Conservation (phyloP, 116 monocot genomes). For the Iris pallida region DNA sequence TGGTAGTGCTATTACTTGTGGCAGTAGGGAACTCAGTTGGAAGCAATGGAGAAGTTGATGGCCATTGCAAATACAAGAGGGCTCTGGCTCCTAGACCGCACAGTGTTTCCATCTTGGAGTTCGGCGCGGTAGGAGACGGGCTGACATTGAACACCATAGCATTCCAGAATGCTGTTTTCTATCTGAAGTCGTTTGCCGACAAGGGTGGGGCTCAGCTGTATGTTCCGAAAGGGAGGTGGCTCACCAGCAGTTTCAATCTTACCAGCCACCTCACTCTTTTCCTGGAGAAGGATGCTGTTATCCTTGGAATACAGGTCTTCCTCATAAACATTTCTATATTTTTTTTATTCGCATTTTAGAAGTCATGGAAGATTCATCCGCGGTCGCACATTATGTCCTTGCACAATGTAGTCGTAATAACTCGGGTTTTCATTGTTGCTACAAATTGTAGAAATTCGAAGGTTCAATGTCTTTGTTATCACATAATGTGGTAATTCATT, state of each 20-base stretch:
- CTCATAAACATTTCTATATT: neutral
- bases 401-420: too few species aligned
- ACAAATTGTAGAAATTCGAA: too few species aligned
- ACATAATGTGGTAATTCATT: too few species aligned
- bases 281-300: conserved; percentile 69
- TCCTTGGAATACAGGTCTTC: conserved; percentile 65
- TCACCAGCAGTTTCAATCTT: conserved; percentile 84
- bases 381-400: too few species aligned
- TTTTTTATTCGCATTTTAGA: neutral
- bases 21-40: conserved; percentile 1
- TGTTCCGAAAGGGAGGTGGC: conserved; percentile 77
- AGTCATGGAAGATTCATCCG: too few species aligned
- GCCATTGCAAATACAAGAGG: conserved; percentile 28
- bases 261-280: conserved; percentile 91
- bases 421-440: too few species aligned
- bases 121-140: conserved; percentile 93
- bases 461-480: too few species aligned
- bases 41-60: conserved; percentile 11
- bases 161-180: conserved; percentile 94
- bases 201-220: conserved; percentile 97
- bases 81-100: conserved; percentile 49
- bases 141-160: conserved; percentile 65
- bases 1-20: conserved; percentile 29
- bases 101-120: conserved; percentile 80
- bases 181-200: conserved; percentile 75